Base-by-base conservation (phyloP, 2,329 filamentous ascomycete genomes). In the Huntiella omanensis region DNA sequence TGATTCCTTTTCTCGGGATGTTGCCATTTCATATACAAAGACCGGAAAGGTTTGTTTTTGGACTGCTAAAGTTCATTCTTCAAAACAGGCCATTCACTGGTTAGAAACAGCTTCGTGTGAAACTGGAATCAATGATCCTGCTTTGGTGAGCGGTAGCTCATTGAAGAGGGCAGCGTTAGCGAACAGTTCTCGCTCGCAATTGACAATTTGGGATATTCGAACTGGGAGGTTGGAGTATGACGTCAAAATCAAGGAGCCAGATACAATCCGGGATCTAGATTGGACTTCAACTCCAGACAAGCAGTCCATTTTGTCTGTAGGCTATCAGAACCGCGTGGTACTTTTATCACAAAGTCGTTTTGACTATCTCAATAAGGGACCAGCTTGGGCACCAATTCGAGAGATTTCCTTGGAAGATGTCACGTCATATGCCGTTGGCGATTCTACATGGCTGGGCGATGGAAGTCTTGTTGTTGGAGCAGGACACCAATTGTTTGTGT, bases 221-320 rank as follows among this genome's bases (percentile, higher is more conserved):
- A 83, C 80, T 47, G 78, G 78, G 2, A 79, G 85, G 51, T 69
- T 94, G 4, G 87, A 95, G 59, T 86, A 83, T 56, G 73, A 83
- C 51, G 75, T 88, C 54, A 70, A 75, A 28, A 91, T 86, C 52
- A 71, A 80, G 52, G 69, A 70, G 10, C 71, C 80, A 50, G 81
- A 91, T 54, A 72, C 70, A 4, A 85, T 95, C 36, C 77, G 80
- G 52, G 87, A 94, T 59, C 71, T 95, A 10, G 86, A 94, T 59
- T 95, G 88, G 88, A 88, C 86, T 1, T 88, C 83, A 3, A 94
- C 87, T 0, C 85, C 85, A 0, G 84, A 93, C 58, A 77, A 77
- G 42, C 85, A 94, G 56, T 88, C 83, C 1, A 86, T 95, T 47
- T 67, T 95, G 15, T 84, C 87, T 1, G 83, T 95, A n/a, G 86